Evolutionary conservation across 495 filamentous ascomycete genomes (phyloP), one percentile per base, ranked within the genome.

Genomic region (Elaphomyces granulatus): DNA sequence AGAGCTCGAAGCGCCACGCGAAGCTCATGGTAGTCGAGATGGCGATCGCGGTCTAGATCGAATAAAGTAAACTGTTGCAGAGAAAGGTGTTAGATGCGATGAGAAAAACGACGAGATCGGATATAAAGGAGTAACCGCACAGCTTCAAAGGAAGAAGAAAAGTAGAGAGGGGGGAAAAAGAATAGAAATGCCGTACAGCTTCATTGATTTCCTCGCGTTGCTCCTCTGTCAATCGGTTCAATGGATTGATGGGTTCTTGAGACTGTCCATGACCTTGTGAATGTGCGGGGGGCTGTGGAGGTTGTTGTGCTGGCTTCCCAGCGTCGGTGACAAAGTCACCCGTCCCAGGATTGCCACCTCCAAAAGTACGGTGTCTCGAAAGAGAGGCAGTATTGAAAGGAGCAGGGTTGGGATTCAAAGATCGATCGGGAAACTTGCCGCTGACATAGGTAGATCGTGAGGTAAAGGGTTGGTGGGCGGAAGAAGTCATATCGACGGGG

Each of bases 1-100:
- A 96, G 77, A 4, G 88, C 88, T 64, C 92, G 90, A 55, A 95
- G 84, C 44, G 90, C 85, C 67, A 95, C 92, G 66, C 90, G 87
- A 56, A 96, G 83, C 60, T 96, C 88, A 60, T 94, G 87, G 74
- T 94, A 95, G 60, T 94, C 87, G 47, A 96, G 85, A 50, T 82
- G 73, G 38, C 76, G 72, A 67, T 96, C 87, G 63, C 88, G 87
- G 71, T 96, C 90, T 43, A 94, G 81, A 61, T 96, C 88, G 68
- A 96, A 96, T 55, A 96, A 81, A 40, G 75, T 78, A 64, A 96
- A 95, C 87, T 95, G 43, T 32, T 20, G 18, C 8, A 16, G 8
- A 9, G n/a, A 15, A 23, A 9, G 44, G 38, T n/a, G n/a, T n/a
- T n/a, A n/a, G n/a, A n/a, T n/a, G n/a, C n/a, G n/a, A n/a, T n/a